phyloP scores from a whole-genome alignment of 75 land plant genomes.

The Cryptomeria japonica region DNA sequence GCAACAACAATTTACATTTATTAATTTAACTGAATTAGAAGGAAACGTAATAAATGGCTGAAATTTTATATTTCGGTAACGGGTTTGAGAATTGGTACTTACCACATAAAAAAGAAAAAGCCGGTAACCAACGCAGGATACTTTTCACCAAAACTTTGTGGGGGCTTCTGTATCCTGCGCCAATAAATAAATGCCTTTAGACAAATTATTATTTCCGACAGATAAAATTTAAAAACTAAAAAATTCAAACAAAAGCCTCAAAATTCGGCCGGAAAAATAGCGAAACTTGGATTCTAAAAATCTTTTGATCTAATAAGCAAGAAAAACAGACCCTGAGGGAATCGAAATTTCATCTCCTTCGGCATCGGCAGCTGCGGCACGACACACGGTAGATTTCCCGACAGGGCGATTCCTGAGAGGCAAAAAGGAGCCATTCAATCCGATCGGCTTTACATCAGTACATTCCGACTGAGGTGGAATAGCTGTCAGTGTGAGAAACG shows the following conservation, averaged over 20 bases:
- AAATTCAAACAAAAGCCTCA: not conserved
- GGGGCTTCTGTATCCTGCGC: conserved; percentile 13
- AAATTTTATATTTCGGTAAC: not conserved
- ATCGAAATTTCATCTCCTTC: not conserved
- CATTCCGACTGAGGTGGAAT: not conserved
- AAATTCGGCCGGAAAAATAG: not conserved
- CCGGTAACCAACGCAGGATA: conserved; percentile 85
- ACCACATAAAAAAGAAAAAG: conserved; percentile 97
- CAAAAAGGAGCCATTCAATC: conserved; percentile 2
- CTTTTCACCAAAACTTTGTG: conserved; percentile 50
- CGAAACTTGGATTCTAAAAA: not conserved
- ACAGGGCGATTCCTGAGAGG: not conserved
- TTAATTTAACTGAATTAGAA: not conserved
- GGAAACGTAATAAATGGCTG: not conserved
- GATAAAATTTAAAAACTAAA: too few species aligned
- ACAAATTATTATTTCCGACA: not conserved
- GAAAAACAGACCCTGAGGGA: not conserved
- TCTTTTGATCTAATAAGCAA: not conserved
- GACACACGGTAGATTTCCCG: not conserved
- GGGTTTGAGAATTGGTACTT: conserved; percentile 10
- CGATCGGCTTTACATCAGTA: not conserved
- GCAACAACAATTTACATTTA: not conserved
- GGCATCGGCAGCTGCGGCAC: conserved; percentile 3
- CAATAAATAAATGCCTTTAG: not conserved
- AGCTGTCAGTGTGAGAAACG: not conserved